phyloP scores from a whole-genome alignment of 2,329 filamentous ascomycete species.

The Aureobasidium sp. region DNA sequence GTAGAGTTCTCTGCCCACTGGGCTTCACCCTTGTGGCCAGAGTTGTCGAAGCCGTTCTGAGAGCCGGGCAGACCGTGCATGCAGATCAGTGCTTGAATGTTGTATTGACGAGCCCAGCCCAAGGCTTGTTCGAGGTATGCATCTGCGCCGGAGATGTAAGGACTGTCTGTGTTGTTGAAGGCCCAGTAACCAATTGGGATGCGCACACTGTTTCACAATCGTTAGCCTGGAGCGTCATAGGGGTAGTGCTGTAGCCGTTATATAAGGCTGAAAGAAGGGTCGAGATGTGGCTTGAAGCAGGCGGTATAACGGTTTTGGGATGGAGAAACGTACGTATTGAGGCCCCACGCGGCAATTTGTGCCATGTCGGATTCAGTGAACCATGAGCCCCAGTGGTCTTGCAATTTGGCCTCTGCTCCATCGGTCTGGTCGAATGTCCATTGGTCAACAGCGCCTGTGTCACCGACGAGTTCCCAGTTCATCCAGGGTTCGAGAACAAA shows the following conservation, averaged over 20 bases:
- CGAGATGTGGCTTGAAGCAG: neutral
- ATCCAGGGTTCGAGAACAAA: conserved; percentile 40
- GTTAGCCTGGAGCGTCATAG: conserved; percentile 6
- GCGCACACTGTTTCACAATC: conserved; percentile 33
- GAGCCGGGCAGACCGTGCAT: conserved; percentile 50
- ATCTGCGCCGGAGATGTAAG: conserved; percentile 47
- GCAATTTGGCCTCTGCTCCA: conserved; percentile 23
- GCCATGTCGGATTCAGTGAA: conserved; percentile 38
- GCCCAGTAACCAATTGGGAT: conserved; percentile 57
- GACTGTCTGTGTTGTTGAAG: conserved; percentile 43
- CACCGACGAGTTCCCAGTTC: conserved; percentile 20
- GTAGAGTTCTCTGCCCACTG: conserved; percentile 41
- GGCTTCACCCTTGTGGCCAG: conserved; percentile 41
- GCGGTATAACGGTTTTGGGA: neutral
- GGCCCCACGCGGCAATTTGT: conserved; percentile 31
- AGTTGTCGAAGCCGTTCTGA: conserved; percentile 59
- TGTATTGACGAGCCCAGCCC: conserved; percentile 47
- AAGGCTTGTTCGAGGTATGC: conserved; percentile 49
- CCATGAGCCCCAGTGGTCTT: conserved; percentile 31
- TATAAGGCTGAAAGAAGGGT: neutral
- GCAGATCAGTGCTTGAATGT: conserved; percentile 51
- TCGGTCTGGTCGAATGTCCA: conserved; percentile 32
- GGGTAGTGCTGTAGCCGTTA: neutral
- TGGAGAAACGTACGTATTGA: conserved; percentile 23
- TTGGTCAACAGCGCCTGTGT: conserved; percentile 29